Conservation (phyloP, 148 eudicot species). For the Pouteria glomerata region DNA sequence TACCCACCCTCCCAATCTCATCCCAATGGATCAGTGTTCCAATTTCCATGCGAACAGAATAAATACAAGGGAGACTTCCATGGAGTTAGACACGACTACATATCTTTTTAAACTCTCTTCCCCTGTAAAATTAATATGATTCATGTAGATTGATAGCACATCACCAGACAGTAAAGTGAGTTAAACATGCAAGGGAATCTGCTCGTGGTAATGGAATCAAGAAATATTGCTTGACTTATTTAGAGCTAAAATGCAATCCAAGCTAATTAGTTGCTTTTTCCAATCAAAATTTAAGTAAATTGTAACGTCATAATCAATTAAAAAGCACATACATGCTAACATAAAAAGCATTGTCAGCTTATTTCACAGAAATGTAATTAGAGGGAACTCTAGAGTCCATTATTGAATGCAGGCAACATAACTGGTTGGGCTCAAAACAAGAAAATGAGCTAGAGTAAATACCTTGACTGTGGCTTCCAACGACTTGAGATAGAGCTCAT, state of each 20-base stretch:
- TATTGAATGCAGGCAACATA: too few species aligned
- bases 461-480: slow-evolving; percentile 40
- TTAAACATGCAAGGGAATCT: background rate
- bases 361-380: too few species aligned
- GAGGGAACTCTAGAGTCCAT: too few species aligned
- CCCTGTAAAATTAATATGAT: background rate
- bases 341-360: too few species aligned
- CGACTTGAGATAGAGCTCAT: slow-evolving; percentile 37
- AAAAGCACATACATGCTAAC: too few species aligned
- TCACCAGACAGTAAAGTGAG: background rate
- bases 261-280: too few species aligned
- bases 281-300: too few species aligned
- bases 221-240: background rate
- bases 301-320: too few species aligned
- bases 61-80: background rate
- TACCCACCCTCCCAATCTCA: background rate
- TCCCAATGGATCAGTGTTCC: background rate
- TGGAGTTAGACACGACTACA: background rate
- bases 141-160: background rate
- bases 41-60: background rate
- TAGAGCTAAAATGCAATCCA: too few species aligned
- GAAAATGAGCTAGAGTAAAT: background rate
- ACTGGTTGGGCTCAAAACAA: too few species aligned
- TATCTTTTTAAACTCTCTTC: background rate
- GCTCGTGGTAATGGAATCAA: background rate